These are phyloP conservation scores for Colletotrichum abscissum DNA, from an alignment of 2,329 filamentous ascomycete genomes.

Conservation along the genomic window DNA sequence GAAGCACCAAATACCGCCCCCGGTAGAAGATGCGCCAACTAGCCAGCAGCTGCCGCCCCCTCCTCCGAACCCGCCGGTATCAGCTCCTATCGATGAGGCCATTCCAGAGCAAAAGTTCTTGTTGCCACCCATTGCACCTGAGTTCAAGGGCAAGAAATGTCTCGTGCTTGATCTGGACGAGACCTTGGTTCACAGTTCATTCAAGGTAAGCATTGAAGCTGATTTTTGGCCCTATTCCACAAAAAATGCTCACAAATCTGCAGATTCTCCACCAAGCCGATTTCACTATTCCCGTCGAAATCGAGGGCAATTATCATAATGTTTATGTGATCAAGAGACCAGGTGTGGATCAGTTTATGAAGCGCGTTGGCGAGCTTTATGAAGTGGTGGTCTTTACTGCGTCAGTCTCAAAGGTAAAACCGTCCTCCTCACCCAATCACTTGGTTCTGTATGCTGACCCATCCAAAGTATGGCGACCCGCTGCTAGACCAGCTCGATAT, in stretches of 20 bases:
- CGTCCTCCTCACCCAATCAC: background rate
- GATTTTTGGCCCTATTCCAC: conserved; percentile 4
- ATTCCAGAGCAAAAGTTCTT: conserved; percentile 72
- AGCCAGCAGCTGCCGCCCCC: conserved; percentile 55
- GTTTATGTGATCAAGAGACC: conserved; percentile 99
- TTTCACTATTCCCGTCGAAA: conserved; percentile 98
- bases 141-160: conserved; percentile 90
- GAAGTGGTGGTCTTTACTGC: conserved; percentile 99
- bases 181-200: conserved; percentile 97
- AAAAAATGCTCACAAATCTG: conserved; percentile 25
- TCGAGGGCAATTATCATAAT: conserved; percentile 98
- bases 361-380: conserved; percentile 95
- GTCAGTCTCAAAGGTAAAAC: conserved; percentile 90
- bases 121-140: conserved; percentile 82
- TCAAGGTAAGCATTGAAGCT: conserved; percentile 77
- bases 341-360: conserved; percentile 99
- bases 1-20: conserved; percentile 49
- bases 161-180: conserved; percentile 96
- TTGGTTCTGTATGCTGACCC: conserved; percentile 37
- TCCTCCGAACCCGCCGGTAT: conserved; percentile 54
- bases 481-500: conserved; percentile 97
- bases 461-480: conserved; percentile 87
- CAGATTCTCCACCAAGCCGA: conserved; percentile 98
- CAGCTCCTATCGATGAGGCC: conserved; percentile 35
- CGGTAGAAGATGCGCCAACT: conserved; percentile 50